Conservation (phyloP, 768 basidiomycete species). For the Rhodocollybia butyracea region DNA sequence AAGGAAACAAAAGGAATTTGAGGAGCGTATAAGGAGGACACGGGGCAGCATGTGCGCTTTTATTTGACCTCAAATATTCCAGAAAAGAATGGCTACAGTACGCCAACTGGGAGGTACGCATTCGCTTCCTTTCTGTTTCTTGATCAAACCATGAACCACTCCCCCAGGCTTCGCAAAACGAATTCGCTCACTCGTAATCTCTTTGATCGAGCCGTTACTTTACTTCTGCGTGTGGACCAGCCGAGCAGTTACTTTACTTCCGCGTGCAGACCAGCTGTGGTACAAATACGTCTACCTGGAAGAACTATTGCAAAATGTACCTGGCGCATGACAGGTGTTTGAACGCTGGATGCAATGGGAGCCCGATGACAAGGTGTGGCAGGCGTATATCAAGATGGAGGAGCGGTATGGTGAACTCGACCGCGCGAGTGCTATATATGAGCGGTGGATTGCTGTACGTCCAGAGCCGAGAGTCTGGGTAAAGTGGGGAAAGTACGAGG, state of each 20-base stretch:
- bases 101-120: constrained; percentile 76
- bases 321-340: constrained; percentile 95
- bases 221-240: no score
- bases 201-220: constrained; percentile 97
- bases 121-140: background rate
- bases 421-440: constrained; percentile 89
- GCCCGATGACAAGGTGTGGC: constrained; percentile 99
- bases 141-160: constrained; percentile 2
- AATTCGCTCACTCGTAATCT: constrained; percentile 95
- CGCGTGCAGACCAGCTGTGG: constrained; percentile 96
- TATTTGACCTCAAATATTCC: background rate
- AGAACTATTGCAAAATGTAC: constrained; percentile 92
- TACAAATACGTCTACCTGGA: constrained; percentile 99
- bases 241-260: no score
- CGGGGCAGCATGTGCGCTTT: constrained; percentile 66
- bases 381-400: constrained; percentile 98
- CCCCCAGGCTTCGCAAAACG: constrained; percentile 85
- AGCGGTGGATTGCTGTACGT: constrained; percentile 78
- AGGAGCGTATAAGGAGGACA: constrained; percentile 80
- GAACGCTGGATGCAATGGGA: constrained; percentile 99
- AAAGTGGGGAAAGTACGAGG: constrained; percentile 88
- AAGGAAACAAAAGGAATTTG: constrained; percentile 90
- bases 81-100: constrained; percentile 89
- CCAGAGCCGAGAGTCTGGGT: constrained; percentile 82
- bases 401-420: constrained; percentile 90